phyloP scores from a whole-genome alignment of 495 filamentous ascomycete genomes.

The Pseudomonodictys pantanalensis region DNA sequence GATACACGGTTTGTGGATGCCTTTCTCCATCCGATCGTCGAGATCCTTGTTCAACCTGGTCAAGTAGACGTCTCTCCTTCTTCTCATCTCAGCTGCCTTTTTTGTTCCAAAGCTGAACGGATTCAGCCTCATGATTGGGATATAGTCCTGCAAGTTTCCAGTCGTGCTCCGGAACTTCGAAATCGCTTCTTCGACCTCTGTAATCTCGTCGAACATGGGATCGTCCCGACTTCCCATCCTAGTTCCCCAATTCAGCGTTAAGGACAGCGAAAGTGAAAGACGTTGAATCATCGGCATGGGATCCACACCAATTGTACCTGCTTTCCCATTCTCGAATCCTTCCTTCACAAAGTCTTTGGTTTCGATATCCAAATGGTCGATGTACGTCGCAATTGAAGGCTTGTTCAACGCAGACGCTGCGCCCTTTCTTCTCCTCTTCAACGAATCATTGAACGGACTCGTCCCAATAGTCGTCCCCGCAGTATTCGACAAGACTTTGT shows the following conservation, averaged over 20 bases:
- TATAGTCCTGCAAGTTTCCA: slow-evolving; percentile 63
- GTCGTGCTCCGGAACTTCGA: slow-evolving; percentile 59
- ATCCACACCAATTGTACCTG: slow-evolving; percentile 52
- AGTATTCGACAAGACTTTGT: slow-evolving; percentile 61
- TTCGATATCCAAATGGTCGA: slow-evolving; percentile 60
- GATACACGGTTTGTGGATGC: slow-evolving; percentile 60
- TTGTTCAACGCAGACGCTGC: slow-evolving; percentile 62
- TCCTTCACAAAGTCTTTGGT: slow-evolving; percentile 59
- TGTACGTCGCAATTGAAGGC: slow-evolving; percentile 58
- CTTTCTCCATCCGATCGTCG: slow-evolving; percentile 57
- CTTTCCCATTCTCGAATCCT: slow-evolving; percentile 52
- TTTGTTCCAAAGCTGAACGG: slow-evolving; percentile 53
- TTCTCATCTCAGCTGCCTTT: slow-evolving; percentile 55
- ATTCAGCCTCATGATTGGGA: slow-evolving; percentile 58
- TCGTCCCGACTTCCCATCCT: slow-evolving; percentile 57
- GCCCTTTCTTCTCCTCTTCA: slow-evolving; percentile 62
- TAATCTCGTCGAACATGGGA: slow-evolving; percentile 60
- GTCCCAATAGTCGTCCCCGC: slow-evolving; percentile 64
- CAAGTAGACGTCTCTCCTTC: slow-evolving; percentile 58
- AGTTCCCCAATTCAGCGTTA: slow-evolving; percentile 63
- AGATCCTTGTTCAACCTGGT: slow-evolving; percentile 51
- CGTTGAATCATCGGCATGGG: slow-evolving; percentile 62
- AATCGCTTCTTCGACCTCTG: slow-evolving; percentile 59
- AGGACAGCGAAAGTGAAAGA: slow-evolving; percentile 53
- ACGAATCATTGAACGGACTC: slow-evolving; percentile 59